These are phyloP conservation scores for Exophiala dermatitidis DNA, from an alignment of 2,329 filamentous ascomycete genomes.

Conservation along the genomic window DNA sequence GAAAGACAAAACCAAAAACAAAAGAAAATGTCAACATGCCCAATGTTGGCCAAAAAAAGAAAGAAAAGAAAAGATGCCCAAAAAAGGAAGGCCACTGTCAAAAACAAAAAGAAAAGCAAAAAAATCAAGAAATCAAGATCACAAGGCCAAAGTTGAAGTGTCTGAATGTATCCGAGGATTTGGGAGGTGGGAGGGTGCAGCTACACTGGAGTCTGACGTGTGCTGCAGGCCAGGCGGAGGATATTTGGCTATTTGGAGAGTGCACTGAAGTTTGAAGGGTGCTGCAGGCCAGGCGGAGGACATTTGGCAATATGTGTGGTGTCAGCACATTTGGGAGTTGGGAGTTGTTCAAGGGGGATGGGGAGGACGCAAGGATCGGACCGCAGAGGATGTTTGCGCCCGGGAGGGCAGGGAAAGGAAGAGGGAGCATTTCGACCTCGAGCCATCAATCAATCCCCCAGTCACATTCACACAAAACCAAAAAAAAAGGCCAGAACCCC, in stretches of 20 bases:
- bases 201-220: background rate
- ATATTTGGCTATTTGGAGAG: background rate
- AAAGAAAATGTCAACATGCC: background rate
- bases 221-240: background rate
- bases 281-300: background rate
- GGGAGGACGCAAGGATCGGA: background rate
- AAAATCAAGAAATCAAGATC: background rate
- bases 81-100: constrained; percentile 9
- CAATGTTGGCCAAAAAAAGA: background rate
- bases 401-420: background rate
- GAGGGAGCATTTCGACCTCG: constrained; percentile 5
- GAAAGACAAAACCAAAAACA: background rate
- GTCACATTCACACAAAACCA: constrained; percentile 1
- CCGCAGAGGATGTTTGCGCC: background rate
- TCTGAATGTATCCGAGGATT: background rate
- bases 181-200: background rate
- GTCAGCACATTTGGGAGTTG: no score
- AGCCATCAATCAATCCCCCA: background rate
- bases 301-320: background rate
- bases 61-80: constrained; percentile 5
- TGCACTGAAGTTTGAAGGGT: background rate
- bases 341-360: no score
- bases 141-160: background rate
- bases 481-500: background rate
- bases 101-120: background rate